phyloP scores from a whole-genome alignment of 495 filamentous ascomycete genomes.

The Sabuloglossum arenarium region DNA sequence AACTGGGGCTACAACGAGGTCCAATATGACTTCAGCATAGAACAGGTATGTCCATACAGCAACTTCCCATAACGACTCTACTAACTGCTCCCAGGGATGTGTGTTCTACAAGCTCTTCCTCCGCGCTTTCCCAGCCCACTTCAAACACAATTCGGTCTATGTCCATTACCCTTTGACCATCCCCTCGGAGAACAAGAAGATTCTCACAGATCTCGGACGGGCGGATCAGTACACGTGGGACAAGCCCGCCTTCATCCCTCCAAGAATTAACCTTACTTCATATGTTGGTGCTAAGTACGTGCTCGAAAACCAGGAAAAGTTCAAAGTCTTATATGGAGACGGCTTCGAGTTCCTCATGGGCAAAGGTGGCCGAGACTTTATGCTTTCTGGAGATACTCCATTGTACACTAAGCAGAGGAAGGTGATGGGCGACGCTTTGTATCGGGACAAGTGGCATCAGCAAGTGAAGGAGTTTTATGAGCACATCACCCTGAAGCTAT shows the following conservation, averaged over 20 bases:
- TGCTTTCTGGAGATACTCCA: background rate
- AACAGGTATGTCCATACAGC: conserved; percentile 4
- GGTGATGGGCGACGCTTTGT: background rate
- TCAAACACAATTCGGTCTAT: background rate
- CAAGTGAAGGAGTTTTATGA: background rate
- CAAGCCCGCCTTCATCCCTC: conserved; percentile 18
- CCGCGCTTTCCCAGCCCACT: background rate
- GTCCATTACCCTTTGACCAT: background rate
- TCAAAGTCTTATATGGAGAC: background rate
- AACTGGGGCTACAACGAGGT: conserved; percentile 55
- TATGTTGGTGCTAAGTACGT: background rate
- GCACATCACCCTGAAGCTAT: background rate
- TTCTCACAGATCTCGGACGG: background rate
- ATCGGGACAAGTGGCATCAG: background rate
- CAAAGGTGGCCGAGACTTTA: background rate
- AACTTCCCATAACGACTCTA: conserved; percentile 11
- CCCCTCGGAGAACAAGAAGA: background rate
- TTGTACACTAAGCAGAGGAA: background rate
- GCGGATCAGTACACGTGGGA: conserved; percentile 26
- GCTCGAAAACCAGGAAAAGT: background rate
- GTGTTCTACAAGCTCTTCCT: background rate
- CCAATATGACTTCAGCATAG: conserved; percentile 6
- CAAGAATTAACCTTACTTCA: background rate
- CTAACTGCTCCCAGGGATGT: background rate
- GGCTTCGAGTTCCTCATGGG: background rate